phyloP scores from a whole-genome alignment of 768 basidiomycete genomes.

The Pholiota microspora region DNA sequence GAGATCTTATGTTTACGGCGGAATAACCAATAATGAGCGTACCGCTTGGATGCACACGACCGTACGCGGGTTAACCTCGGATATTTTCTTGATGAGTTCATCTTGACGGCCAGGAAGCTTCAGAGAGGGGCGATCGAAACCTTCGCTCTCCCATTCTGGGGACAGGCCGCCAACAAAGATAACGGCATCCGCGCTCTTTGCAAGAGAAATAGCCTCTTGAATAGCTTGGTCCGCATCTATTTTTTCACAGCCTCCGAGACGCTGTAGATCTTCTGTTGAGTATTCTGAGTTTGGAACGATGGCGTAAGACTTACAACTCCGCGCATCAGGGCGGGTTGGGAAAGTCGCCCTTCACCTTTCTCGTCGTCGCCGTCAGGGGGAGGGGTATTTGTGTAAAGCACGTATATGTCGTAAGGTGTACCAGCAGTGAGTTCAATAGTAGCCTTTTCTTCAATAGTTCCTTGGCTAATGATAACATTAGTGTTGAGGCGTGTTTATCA shows the following conservation, averaged over 20 bases:
- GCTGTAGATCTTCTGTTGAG: slow-evolving; percentile 29
- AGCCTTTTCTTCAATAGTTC: slow-evolving; percentile 63
- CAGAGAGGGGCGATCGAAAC: slow-evolving; percentile 65
- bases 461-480: slow-evolving; percentile 39
- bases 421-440: slow-evolving; percentile 43
- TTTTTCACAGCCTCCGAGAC: slow-evolving; percentile 66
- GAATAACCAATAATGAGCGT: slow-evolving; percentile 20
- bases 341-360: slow-evolving; percentile 38
- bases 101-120: slow-evolving; percentile 58
- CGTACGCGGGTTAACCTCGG: slow-evolving; percentile 53
- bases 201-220: slow-evolving; percentile 52
- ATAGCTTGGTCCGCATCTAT: slow-evolving; percentile 59
- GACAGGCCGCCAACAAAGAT: slow-evolving; percentile 60
- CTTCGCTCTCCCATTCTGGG: slow-evolving; percentile 76
- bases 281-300: neutral
- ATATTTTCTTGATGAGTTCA: slow-evolving; percentile 52
- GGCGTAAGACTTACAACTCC: slow-evolving; percentile 49
- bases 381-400: slow-evolving; percentile 66
- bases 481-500: neutral
- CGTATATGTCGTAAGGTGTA: slow-evolving; percentile 46
- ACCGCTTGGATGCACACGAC: slow-evolving; percentile 64
- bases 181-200: slow-evolving; percentile 52
- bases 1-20: neutral
- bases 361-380: slow-evolving; percentile 44
- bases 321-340: slow-evolving; percentile 68